These are phyloP conservation scores for Ceratocystis papillata DNA, from an alignment of 2,329 filamentous ascomycete species.

Conservation along the genomic window DNA sequence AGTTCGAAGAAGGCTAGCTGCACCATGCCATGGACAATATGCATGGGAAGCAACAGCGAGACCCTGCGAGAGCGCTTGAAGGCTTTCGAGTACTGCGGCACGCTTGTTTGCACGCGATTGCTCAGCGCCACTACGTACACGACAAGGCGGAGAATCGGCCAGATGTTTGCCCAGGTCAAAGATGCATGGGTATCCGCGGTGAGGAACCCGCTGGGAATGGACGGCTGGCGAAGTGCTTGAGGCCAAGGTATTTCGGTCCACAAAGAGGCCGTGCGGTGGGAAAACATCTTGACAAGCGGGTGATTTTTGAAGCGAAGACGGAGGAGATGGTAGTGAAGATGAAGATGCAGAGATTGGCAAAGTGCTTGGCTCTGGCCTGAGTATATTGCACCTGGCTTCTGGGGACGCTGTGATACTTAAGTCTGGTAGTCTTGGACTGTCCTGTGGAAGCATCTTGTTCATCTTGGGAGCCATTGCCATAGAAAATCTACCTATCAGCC, in stretches of 20 bases:
- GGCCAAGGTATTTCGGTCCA: not conserved
- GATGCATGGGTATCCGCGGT: not conserved
- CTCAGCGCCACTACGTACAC: conserved; percentile 4
- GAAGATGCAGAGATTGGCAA: not conserved
- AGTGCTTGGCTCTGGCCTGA: not conserved
- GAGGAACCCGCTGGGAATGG: not conserved
- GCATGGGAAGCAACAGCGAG: conserved; percentile 16
- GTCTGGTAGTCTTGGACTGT: not conserved
- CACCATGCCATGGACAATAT: conserved; percentile 13
- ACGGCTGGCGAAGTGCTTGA: not conserved
- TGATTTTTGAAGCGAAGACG: not conserved
- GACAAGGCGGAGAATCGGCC: conserved; percentile 15
- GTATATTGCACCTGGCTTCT: not conserved
- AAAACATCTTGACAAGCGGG: not conserved
- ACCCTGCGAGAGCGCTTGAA: conserved; percentile 19
- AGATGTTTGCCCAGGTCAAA: not conserved
- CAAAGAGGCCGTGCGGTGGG: not conserved
- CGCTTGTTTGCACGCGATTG: conserved; percentile 11
- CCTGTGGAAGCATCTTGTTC: not conserved
- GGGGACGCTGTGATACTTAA: not conserved
- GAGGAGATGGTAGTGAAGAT: not conserved
- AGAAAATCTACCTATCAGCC: too few relatives aligned
- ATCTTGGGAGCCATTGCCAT: too few relatives aligned
- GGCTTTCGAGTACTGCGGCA: conserved; percentile 15
- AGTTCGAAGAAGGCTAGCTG: conserved; percentile 18